Base-by-base conservation (phyloP, 2,329 filamentous ascomycete species). In the Colletotrichum tamarilloi region DNA sequence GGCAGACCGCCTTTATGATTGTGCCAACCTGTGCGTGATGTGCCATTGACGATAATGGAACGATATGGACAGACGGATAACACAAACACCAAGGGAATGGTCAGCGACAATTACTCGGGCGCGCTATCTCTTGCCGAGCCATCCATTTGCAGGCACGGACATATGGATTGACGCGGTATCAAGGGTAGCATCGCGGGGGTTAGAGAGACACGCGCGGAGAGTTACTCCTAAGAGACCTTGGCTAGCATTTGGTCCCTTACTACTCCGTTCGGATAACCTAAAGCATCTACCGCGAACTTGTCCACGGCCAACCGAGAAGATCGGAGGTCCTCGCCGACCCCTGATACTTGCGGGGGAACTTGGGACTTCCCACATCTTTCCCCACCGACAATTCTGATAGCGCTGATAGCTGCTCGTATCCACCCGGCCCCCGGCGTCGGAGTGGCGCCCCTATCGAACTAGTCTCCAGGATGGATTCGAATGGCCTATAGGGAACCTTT, bases 301-400 rank as follows among this genome's bases (percentile, higher is more conserved):
- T 19, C 46, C 30, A 58, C 28, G 30, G 22, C 52, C 8, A 35
- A 55, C 22, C 60, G 32, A n/a, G 6, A 68, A 63, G 60, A 73
- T 68, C 73, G 74, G 74, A 74, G 72, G 67, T 46, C 75, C 63
- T 72, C 76, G 59, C 75, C 75, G 71, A 75, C 68, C 70, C 66
- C 28, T 71, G 71, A 42, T 28, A 19, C 32, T 56, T 66, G 67
- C 71, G 71, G 71, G 71, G 69, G 60, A 30, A 6, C 1, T 14
- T 42, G 42, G 42, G 42, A 49, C 19, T 7, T 49, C 42, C 42
- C 42, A 49, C 42, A 49, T 49, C 42, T 19, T 49, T 56, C 49
- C 24, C 56, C 67, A 70, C 60, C 46, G 19, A 30, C n/a, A 42
- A 42, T 3, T 9, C 4, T 59, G 55, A 70, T 57, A 57, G 32